Conservation (phyloP, 805 yeast genomes). For the Metschnikowia koreensis region DNA sequence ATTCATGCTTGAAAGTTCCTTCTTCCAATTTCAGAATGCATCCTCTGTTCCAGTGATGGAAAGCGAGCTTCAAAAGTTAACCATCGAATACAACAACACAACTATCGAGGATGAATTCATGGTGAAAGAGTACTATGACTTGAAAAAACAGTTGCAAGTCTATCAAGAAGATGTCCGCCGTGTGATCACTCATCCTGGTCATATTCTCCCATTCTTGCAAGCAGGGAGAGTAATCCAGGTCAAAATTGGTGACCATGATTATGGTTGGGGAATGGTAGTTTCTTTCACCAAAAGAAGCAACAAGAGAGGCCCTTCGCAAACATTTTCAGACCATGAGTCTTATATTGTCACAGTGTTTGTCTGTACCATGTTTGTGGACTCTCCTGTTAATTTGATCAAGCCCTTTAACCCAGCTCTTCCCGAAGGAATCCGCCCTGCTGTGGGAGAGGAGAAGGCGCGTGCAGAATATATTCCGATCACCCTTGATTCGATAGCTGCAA, state of each 20-base stretch:
- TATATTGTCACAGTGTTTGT: slow-evolving; percentile 85
- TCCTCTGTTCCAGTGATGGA: slow-evolving; percentile 87
- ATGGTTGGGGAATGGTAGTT: slow-evolving; percentile 96
- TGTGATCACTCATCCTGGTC: slow-evolving; percentile 88
- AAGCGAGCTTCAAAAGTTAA: slow-evolving; percentile 54
- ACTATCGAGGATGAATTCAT: slow-evolving; percentile 70
- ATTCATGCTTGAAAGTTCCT: slow-evolving; percentile 91
- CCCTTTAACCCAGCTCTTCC: slow-evolving; percentile 77
- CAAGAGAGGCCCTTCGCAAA: slow-evolving; percentile 56
- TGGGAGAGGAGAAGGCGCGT: slow-evolving; percentile 64
- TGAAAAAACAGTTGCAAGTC: slow-evolving; percentile 64
- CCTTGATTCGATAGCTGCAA: slow-evolving; percentile 65
- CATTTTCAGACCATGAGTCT: slow-evolving; percentile 80
- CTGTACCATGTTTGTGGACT: slow-evolving; percentile 70
- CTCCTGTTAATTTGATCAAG: slow-evolving; percentile 81
- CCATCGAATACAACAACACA: slow-evolving; percentile 46
- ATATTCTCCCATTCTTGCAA: slow-evolving; percentile 78
- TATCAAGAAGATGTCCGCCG: slow-evolving; percentile 77
- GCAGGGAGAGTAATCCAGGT: slow-evolving; percentile 83
- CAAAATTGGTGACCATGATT: slow-evolving; percentile 59
- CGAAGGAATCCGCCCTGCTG: slow-evolving; percentile 85
- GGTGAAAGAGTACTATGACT: slow-evolving; percentile 79
- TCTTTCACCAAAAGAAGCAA: slow-evolving; percentile 68
- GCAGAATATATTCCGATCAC: slow-evolving; percentile 85
- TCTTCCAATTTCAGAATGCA: slow-evolving; percentile 92